Conservation (phyloP, 495 filamentous ascomycete genomes). For the Hypoxylon intermedium region DNA sequence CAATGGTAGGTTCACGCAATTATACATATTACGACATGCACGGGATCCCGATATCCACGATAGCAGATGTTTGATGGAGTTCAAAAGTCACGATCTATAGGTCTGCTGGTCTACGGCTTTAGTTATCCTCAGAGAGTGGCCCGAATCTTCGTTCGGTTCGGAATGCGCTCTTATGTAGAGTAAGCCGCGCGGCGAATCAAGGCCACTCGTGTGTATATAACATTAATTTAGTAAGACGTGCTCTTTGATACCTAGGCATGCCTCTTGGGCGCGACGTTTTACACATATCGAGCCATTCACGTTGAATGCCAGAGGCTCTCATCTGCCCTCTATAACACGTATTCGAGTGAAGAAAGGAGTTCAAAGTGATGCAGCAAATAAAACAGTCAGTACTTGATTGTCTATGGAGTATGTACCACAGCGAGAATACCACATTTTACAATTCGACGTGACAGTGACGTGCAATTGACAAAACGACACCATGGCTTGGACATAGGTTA, state of each 20-base stretch:
- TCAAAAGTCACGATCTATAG: constrained; percentile 23
- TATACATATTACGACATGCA: constrained; percentile 15
- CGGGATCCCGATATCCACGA: constrained; percentile 26
- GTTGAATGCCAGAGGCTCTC: too few relatives aligned
- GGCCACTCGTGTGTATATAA: constrained; percentile 7
- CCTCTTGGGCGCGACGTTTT: background rate
- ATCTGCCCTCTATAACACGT: too few relatives aligned
- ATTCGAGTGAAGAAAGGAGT: too few relatives aligned
- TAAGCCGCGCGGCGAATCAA: background rate
- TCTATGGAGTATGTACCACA: too few relatives aligned
- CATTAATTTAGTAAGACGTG: constrained; percentile 15
- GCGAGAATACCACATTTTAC: too few relatives aligned
- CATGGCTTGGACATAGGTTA: constrained; percentile 13
- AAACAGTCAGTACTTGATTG: too few relatives aligned
- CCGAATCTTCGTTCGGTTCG: constrained; percentile 5
- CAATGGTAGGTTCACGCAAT: constrained; percentile 19
- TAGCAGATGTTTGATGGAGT: constrained; percentile 26
- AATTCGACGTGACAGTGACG: constrained; percentile 19
- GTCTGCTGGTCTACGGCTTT: constrained; percentile 9
- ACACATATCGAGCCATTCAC: background rate
- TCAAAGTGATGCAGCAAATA: background rate
- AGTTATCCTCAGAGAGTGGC: constrained; percentile 9
- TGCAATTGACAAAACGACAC: constrained; percentile 25
- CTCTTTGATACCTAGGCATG: too few relatives aligned
- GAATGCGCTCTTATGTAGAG: constrained; percentile 12